Conservation (phyloP, 2,329 filamentous ascomycete genomes). For the Penicillium corylophilum region DNA sequence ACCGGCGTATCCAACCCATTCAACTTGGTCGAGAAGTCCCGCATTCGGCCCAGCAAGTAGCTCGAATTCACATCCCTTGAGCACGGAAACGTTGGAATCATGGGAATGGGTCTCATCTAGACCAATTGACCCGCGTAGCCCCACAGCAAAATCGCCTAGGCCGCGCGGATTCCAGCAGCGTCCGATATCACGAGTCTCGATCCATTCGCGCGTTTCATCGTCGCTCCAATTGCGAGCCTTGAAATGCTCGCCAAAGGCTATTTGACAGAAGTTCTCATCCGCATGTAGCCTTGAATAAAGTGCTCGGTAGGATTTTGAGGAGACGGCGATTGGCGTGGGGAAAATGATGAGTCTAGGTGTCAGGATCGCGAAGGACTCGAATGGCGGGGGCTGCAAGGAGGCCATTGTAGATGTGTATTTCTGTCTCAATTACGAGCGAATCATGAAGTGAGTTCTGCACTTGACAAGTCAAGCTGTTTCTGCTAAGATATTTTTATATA, state of each 20-base stretch:
- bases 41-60: background rate
- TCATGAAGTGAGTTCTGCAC: background rate
- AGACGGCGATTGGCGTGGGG: conserved; percentile 20
- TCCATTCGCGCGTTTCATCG: conserved; percentile 13
- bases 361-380: conserved; percentile 16
- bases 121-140: conserved; percentile 3
- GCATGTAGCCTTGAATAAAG: conserved; percentile 21
- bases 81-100: background rate
- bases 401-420: background rate
- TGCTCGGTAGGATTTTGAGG: conserved; percentile 11
- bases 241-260: conserved; percentile 21
- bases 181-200: conserved; percentile 19
- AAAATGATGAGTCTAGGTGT: conserved; percentile 19
- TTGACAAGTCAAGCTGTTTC: background rate
- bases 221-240: conserved; percentile 16
- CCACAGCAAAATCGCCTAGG: conserved; percentile 21
- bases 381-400: background rate
- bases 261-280: conserved; percentile 17
- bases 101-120: background rate
- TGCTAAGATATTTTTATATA: background rate
- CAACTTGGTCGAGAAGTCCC: conserved; percentile 1
- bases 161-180: conserved; percentile 11
- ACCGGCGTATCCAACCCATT: conserved; percentile 24
- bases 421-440: background rate
- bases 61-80: conserved; percentile 2